A percentile compares a stretch with the other conserved stretches of the same genome.
phyloP scores from a whole-genome alignment of 2,329 filamentous ascomycete genomes.

The Penicillium sumatraense region DNA sequence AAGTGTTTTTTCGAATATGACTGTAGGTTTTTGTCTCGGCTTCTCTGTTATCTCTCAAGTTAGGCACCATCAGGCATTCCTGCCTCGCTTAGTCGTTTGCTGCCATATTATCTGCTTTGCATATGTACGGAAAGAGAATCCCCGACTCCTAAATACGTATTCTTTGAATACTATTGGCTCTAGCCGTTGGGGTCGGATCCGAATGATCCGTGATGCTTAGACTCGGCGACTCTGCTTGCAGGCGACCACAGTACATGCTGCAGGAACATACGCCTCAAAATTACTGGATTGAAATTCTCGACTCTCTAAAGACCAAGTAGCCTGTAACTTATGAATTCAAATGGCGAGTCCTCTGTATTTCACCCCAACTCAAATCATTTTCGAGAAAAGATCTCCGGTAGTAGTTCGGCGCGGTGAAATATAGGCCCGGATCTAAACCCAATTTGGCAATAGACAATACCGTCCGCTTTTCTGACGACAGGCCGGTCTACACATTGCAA shows the following conservation, averaged over 20 bases:
- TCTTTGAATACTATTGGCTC: not conserved
- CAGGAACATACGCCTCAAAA: not conserved
- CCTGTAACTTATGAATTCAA: no score
- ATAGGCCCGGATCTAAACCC: constrained; percentile 26
- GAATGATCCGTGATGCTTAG: not conserved
- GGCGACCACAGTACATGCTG: not conserved
- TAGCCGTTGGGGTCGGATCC: not conserved
- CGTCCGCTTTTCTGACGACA: constrained; percentile 23
- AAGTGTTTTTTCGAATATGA: no score
- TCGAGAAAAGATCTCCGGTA: not conserved
- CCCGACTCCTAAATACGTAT: not conserved
- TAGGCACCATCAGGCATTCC: constrained; percentile 6
- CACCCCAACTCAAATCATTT: constrained; percentile 8
- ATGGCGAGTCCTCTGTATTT: not conserved
- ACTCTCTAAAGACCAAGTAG: no score
- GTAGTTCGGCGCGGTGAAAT: constrained; percentile 21
- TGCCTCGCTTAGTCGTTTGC: constrained; percentile 9
- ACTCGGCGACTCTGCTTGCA: no score
- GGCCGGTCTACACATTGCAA: constrained; percentile 7
- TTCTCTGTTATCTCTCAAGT: not conserved
- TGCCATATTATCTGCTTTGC: not conserved
- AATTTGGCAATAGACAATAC: constrained; percentile 22
- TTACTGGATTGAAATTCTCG: no score
- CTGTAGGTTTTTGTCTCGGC: no score
- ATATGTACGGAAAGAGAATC: not conserved